Percentiles rank a stretch among this genome's conserved stretches.
Conservation (phyloP, 2,329 filamentous ascomycete genomes). For the Chrysosporium queenslandicum region DNA sequence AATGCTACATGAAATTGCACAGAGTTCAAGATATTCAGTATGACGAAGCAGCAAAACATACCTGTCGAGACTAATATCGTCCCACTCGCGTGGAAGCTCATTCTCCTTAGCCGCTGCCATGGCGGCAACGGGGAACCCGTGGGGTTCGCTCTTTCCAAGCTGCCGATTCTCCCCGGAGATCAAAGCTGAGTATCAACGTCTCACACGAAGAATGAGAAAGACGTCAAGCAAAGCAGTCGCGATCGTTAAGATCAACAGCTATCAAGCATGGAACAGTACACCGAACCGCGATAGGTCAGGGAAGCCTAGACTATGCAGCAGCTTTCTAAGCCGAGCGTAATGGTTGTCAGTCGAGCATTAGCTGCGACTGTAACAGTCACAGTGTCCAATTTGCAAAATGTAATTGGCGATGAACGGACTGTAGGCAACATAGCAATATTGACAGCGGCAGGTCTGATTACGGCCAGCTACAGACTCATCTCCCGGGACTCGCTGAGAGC, state of each 20-base stretch:
- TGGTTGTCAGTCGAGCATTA: not conserved
- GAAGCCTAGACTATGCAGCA: not conserved
- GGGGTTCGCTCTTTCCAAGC: not conserved
- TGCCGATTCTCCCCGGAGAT: not conserved
- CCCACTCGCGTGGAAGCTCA: constrained; percentile 50
- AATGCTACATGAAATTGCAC: not conserved
- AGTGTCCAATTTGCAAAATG: constrained; percentile 2
- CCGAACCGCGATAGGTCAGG: not conserved
- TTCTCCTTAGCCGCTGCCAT: constrained; percentile 35
- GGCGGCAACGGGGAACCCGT: constrained; percentile 14
- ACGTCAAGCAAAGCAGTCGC: not conserved
- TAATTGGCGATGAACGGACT: not conserved
- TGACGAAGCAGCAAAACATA: constrained; percentile 30
- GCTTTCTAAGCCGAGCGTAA: not conserved
- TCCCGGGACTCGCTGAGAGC: not conserved
- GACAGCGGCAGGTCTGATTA: not conserved
- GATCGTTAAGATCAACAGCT: not conserved
- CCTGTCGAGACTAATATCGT: constrained; percentile 56
- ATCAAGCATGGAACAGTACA: not conserved
- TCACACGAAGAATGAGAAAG: not conserved
- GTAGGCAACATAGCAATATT: not conserved
- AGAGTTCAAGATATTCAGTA: not conserved
- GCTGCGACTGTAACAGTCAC: constrained; percentile 14
- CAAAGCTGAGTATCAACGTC: not conserved
- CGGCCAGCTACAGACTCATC: too few species aligned